These are phyloP conservation scores for Fereydounia khargensis DNA, from an alignment of 1,284 basidiomycete species.

Conservation along the genomic window DNA sequence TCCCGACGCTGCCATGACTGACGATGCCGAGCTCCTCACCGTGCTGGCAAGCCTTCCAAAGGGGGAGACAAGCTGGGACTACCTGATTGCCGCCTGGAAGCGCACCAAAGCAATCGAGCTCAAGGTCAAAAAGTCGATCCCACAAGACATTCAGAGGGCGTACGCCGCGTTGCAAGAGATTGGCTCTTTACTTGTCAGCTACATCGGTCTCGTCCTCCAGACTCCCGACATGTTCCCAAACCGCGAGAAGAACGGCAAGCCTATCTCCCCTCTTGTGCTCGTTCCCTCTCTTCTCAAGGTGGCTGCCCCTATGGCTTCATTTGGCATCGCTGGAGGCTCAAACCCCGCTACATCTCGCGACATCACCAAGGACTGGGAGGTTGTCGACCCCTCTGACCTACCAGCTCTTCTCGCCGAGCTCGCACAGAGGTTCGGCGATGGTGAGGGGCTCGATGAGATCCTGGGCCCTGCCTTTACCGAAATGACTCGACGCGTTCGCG, in stretches of 20 bases:
- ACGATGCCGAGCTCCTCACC: constrained; percentile 75
- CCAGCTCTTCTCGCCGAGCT: constrained; percentile 61
- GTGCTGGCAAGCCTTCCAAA: constrained; percentile 76
- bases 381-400: constrained; percentile 57
- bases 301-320: constrained; percentile 56
- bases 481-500: constrained; percentile 40
- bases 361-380: constrained; percentile 35
- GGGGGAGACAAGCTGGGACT: constrained; percentile 82
- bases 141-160: constrained; percentile 70
- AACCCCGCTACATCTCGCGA: constrained; percentile 7
- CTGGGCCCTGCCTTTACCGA: constrained; percentile 58
- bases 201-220: constrained; percentile 83
- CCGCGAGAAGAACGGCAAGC: constrained; percentile 23
- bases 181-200: constrained; percentile 72
- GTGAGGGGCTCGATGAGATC: constrained; percentile 59
- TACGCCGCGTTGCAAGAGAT: constrained; percentile 21
- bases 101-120: constrained; percentile 28
- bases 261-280: constrained; percentile 64
- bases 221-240: constrained; percentile 85
- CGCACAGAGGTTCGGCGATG: constrained; percentile 57
- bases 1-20: constrained; percentile 72
- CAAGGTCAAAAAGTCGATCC: constrained; percentile 59
- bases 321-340: constrained; percentile 18
- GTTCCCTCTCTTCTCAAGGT: constrained; percentile 56
- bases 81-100: constrained; percentile 87